These are phyloP conservation scores for Rhodotorula paludigena DNA, from an alignment of 768 basidiomycete species.

Conservation along the genomic window DNA sequence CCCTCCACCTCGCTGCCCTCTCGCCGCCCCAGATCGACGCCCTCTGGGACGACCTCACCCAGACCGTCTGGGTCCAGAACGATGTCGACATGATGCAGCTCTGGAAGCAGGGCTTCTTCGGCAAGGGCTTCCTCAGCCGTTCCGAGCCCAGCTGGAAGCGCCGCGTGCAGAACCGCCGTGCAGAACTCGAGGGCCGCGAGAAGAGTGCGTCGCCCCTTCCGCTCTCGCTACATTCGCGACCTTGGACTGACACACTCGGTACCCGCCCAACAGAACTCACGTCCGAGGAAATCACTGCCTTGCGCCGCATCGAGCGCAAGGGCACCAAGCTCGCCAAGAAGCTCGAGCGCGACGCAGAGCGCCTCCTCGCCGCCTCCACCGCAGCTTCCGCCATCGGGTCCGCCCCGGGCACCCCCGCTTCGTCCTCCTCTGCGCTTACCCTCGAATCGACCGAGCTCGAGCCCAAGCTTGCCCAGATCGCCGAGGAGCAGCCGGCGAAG, in stretches of 20 bases:
- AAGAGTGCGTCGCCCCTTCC: conserved; percentile 55
- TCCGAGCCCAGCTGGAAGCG: conserved; percentile 93
- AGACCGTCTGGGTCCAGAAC: conserved; percentile 80
- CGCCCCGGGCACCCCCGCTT: background rate
- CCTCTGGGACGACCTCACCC: conserved; percentile 65
- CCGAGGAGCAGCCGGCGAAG: conserved; percentile 2
- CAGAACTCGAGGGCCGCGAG: conserved; percentile 54
- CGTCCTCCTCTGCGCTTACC: background rate
- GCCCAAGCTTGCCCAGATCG: conserved; percentile 6
- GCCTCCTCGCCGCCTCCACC: conserved; percentile 38
- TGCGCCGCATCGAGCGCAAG: conserved; percentile 76
- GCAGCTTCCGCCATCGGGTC: conserved; percentile 27
- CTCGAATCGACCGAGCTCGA: conserved; percentile 3
- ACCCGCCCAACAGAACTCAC: conserved; percentile 57
- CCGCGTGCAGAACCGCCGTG: conserved; percentile 63
- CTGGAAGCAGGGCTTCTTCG: conserved; percentile 92
- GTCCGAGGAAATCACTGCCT: conserved; percentile 84
- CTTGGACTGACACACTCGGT: background rate
- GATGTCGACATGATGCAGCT: conserved; percentile 62
- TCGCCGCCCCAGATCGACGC: conserved; percentile 21
- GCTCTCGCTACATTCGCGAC: conserved; percentile 35
- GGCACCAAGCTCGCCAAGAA: conserved; percentile 93
- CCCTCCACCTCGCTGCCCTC: conserved; percentile 1
- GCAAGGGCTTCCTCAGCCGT: conserved; percentile 87
- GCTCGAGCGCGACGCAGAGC: conserved; percentile 65